Percentiles rank a stretch among this genome's conserved stretches.
These are phyloP conservation scores for Moniliophthora roreri DNA, from an alignment of 1,284 basidiomycete genomes.

Conservation along the genomic window DNA sequence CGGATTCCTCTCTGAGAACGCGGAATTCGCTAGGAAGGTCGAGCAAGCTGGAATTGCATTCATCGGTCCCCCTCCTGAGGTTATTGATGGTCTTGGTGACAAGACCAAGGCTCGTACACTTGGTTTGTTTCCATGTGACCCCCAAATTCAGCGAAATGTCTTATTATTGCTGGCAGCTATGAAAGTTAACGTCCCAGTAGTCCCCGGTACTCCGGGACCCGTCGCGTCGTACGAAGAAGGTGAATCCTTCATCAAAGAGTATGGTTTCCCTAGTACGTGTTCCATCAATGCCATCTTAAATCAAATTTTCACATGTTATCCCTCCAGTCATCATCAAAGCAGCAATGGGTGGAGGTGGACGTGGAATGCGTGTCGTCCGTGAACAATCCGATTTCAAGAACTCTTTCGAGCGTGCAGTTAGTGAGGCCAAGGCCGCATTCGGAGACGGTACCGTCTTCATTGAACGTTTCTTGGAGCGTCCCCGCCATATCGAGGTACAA, in stretches of 20 bases:
- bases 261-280: constrained; percentile 86
- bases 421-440: constrained; percentile 95
- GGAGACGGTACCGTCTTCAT: constrained; percentile 99
- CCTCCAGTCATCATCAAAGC: constrained; percentile 90
- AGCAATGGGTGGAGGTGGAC: constrained; percentile 97
- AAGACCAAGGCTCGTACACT: constrained; percentile 96
- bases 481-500: constrained; percentile 98
- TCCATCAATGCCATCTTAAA: not conserved
- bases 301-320: not conserved
- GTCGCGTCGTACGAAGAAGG: constrained; percentile 85
- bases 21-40: constrained; percentile 92
- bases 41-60: constrained; percentile 98
- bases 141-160: constrained; percentile 12
- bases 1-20: constrained; percentile 98
- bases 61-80: constrained; percentile 94
- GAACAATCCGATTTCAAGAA: constrained; percentile 90
- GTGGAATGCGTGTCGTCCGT: constrained; percentile 98
- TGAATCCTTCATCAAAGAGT: constrained; percentile 87
- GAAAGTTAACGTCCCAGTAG: constrained; percentile 90
- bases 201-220: constrained; percentile 95
- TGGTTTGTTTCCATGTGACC: constrained; percentile 42
- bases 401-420: constrained; percentile 91
- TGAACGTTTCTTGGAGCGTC: constrained; percentile 95
- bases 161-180: constrained; percentile 53
- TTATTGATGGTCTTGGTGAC: constrained; percentile 97